Evolutionary conservation across 257 asterid species (phyloP).

Genomic region (Nicotiana tomentosiformis): DNA sequence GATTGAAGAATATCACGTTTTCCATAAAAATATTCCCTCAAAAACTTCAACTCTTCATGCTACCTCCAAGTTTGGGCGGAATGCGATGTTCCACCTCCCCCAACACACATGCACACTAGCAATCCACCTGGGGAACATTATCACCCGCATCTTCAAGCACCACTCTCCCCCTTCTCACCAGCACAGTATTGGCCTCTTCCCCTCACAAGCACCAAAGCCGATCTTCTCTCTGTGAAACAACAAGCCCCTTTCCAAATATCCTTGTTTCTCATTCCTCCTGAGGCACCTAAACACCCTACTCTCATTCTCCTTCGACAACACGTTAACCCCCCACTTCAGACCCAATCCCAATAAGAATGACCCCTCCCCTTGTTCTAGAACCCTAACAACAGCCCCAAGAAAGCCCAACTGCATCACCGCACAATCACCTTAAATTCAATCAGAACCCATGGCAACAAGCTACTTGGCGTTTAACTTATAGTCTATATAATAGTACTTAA

Average conservation of each 20-base stretch:
- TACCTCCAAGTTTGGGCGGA: neutral
- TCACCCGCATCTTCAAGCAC: neutral
- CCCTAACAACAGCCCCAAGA: neutral
- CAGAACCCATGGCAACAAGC: neutral
- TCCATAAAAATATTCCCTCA: neutral
- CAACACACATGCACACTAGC: neutral
- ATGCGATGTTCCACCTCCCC: neutral
- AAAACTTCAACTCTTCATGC: neutral
- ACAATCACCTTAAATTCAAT: neutral
- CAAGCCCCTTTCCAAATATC: neutral
- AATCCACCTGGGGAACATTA: neutral
- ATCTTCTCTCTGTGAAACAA: neutral
- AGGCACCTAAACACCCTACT: neutral
- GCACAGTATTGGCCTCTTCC: neutral
- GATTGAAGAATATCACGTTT: neutral
- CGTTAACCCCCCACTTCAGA: neutral
- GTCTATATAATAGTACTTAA: neutral
- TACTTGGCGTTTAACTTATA: neutral
- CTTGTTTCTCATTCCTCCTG: neutral
- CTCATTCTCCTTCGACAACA: neutral
- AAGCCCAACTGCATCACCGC: neutral
- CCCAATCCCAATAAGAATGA: neutral
- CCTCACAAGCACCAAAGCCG: neutral
- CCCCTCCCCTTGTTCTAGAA: neutral
- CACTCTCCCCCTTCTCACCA: neutral